Conservation (phyloP, 139 green algal species). For the Nannochloris sp. region DNA sequence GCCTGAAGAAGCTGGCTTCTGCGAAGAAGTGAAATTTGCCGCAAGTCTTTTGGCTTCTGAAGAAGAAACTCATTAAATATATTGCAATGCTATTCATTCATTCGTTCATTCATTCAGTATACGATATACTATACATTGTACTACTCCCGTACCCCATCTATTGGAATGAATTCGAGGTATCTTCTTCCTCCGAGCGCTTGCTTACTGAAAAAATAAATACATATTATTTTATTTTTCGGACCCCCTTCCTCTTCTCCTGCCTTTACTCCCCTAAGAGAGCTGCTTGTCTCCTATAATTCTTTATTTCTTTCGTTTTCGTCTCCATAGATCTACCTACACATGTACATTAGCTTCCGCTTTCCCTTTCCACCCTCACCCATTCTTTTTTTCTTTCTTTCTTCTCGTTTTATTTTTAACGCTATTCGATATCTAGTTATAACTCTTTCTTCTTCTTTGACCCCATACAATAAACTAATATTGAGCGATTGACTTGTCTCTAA, state of each 20-base stretch:
- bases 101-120: not conserved
- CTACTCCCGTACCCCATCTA: too few species aligned
- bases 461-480: not conserved
- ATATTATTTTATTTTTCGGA: not conserved
- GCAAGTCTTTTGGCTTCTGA: not conserved
- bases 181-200: too few species aligned
- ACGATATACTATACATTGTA: too few species aligned
- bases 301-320: not conserved
- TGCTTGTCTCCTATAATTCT: not conserved
- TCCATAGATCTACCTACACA: not conserved
- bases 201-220: not conserved
- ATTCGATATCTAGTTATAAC: not conserved
- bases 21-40: not conserved
- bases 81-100: not conserved
- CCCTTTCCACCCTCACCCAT: not conserved
- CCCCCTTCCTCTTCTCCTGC: not conserved
- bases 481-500: too few species aligned
- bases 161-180: too few species aligned
- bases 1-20: not conserved
- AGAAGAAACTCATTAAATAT: not conserved
- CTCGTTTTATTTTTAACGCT: not conserved
- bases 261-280: not conserved
- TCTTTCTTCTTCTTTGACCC: not conserved
- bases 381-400: not conserved
- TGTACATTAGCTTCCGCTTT: not conserved